Evolutionary conservation across 1,139 yeast genomes (phyloP).

Genomic region (Protomyces inundatus): DNA sequence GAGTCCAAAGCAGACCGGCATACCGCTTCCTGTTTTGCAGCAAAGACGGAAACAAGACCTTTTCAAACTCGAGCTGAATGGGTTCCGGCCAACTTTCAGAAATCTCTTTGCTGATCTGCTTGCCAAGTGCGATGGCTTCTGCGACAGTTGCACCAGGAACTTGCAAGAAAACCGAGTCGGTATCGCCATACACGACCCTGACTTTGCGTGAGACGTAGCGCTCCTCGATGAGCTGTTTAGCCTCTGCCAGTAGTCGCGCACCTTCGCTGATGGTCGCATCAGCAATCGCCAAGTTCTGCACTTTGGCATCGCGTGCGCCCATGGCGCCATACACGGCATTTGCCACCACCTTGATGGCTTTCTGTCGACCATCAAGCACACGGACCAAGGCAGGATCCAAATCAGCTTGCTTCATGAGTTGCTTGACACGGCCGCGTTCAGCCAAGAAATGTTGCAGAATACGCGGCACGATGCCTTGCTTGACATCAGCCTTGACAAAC

Average conservation of each 20-base stretch:
- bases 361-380: slow-evolving; percentile 25
- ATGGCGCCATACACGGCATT: slow-evolving; percentile 24
- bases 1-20: slow-evolving; percentile 23
- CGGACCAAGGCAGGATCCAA: slow-evolving; percentile 8
- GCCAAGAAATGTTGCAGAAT: slow-evolving; percentile 21
- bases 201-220: slow-evolving; percentile 1
- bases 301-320: slow-evolving; percentile 13
- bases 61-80: slow-evolving; percentile 20
- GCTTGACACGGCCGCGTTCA: slow-evolving; percentile 14
- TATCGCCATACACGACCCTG: slow-evolving; percentile 22
- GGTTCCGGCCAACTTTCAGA: slow-evolving; percentile 22
- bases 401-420: slow-evolving; percentile 1
- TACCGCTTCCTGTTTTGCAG: slow-evolving; percentile 21
- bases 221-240: slow-evolving; percentile 23
- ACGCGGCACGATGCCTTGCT: slow-evolving; percentile 21
- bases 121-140: slow-evolving; percentile 17
- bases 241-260: slow-evolving; percentile 12
- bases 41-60: slow-evolving; percentile 20
- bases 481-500: slow-evolving; percentile 7
- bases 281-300: slow-evolving; percentile 23
- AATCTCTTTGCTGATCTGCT: slow-evolving; percentile 11
- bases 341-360: slow-evolving; percentile 22
- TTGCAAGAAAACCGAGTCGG: slow-evolving; percentile 17
- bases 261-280: slow-evolving; percentile 22
- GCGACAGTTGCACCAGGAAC: slow-evolving; percentile 11